Evolutionary conservation across 2,329 filamentous ascomycete species (phyloP), one percentile per base, ranked within the genome.

Genomic region (Penicillium digitatum): DNA sequence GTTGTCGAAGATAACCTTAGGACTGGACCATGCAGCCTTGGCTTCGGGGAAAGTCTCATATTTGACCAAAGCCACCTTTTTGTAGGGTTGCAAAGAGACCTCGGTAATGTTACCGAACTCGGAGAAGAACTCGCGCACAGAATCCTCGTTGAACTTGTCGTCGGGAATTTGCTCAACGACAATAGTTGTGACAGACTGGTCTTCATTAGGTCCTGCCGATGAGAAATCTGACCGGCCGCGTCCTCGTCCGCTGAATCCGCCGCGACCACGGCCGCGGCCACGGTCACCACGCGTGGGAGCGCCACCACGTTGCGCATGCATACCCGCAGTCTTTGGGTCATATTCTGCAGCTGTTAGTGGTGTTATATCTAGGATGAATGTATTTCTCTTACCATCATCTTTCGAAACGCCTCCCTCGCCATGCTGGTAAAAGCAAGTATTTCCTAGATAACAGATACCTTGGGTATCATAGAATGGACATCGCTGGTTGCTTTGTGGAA

Each of bases 1-100:
- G 57, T 86, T 86, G 59, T 85, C 83, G 59, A 86, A 86, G 18
- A 86, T 80, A 49, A 80, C 80, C 66, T 85, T 85, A 0, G 83
- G 83, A 56, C 81, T 84, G 18, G 80, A 76, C 71, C 82, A 84
- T 2, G 83, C 83, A 27, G 74, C 73, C 55, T 76, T 77, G 9
- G 83, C 83, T 20, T 78, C 71, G 16, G 74, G 73, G 61, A 80
- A 79, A 52, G 76, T 76, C 24, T 76, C 74, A 61, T 77, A 86
- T 54, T 79, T 82, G 60, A 86, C 74, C 35, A 84, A 68, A 0
- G 83, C 82, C 20, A 84, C 66, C 38, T 77, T 77, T 56, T 78
- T 80, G 64, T 80, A 77, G 0, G 77, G 66, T 55, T 83, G 80
- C 72, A 85, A 69, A 6, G 75, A 75, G n/a, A 86, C 66, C 24